Base-by-base conservation (phyloP, 164 flowering plant genomes). In the Stephania japonica region DNA sequence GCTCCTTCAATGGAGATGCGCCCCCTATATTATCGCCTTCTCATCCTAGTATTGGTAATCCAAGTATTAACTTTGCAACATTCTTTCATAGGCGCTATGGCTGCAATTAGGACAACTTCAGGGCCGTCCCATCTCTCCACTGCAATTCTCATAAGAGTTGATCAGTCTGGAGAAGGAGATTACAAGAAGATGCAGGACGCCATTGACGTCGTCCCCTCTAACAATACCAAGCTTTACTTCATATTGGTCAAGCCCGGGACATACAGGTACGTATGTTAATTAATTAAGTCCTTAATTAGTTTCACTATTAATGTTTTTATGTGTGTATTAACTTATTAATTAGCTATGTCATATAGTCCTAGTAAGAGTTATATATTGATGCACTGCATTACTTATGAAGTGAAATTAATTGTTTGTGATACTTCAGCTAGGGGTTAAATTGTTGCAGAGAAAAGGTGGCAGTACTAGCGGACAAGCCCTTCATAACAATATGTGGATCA, bases 401-500 rank as follows among this genome's bases (percentile, higher is more conserved):
- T 32, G 38, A 32, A 32, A n/a, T n/a, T n/a, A n/a, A n/a, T 32
- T 32, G 4, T 32, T 32, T 32, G 38, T 32, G 38, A 32, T 32
- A 32, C 38, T 4, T 32, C n/a, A n/a, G 38, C 38, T 32, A 32
- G 4, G 38, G 4, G 4, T 32, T 32, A 32, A 32, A 32, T 2
- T 32, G 1, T 65, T 76, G 72, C 85, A 83, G 89, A 72, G 97
- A 91, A 74, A 87, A 90, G 74, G 56, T 91, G 14, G 81, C 82
- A 44, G 85, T 91, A 26, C 90, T 91, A 5, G 88, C 78, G 0
- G 83, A 87, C 69, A 91, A 86, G 78, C 97, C 92, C n/a, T 91
- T 77, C 80, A 80, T 91, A 75, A 90, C 91, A 49, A 27, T 91
- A 69, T 87, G 92, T 73, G 97, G 97, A 1, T 77, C 85, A 16